Base-by-base conservation (phyloP, 345 rosid genomes). In the Syzygium aromaticum region DNA sequence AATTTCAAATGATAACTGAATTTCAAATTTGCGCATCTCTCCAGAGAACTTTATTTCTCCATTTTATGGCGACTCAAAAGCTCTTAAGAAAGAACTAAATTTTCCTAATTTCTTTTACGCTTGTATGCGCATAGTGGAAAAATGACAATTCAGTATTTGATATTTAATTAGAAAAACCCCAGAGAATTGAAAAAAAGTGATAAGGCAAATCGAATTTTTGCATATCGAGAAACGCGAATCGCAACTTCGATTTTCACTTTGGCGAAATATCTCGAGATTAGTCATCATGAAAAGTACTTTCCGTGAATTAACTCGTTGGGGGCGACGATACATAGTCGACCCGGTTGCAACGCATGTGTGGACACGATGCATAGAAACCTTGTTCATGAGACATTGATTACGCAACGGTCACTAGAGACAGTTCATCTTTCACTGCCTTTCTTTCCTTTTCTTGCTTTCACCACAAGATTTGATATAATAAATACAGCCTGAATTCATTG, bases 211-310 rank as follows among this genome's bases (percentile, higher is more conserved):
- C 16, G 2, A 64, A 16, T 28, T 64, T 28, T 64, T 15, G 40
- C 40, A 63, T 28, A 0, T 64, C 22, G 7, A 28, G 0, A 28
- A 0, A 64, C 0, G 0, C 0, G 1, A 64, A 15, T 64, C 40
- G 0, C 40, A 38, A 38, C 40, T 38, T 28, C 3, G 5, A 63
- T 15, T 63, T 15, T 28, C 38, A 61, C 73, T n/a, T 30, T 30
- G 5, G 23, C 0, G 0, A 16, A 8, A 30, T 9, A 30, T 30
- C 46, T 67, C 78, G 0, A 67, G 7, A 33, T 67, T 3, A 17
- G 3, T 2, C 46, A 17, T 67, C 13, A 38, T 38, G 40, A 38
- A 38, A 38, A 38, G 40, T 38, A 38, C 40, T 38, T 38, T 38
- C 40, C 40, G 40, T 38, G 40, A 38, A 38, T 3, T 3, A 38